Evolutionary conservation across 345 rosid genomes (phyloP).

Genomic region (Hirschfeldia incana): DNA sequence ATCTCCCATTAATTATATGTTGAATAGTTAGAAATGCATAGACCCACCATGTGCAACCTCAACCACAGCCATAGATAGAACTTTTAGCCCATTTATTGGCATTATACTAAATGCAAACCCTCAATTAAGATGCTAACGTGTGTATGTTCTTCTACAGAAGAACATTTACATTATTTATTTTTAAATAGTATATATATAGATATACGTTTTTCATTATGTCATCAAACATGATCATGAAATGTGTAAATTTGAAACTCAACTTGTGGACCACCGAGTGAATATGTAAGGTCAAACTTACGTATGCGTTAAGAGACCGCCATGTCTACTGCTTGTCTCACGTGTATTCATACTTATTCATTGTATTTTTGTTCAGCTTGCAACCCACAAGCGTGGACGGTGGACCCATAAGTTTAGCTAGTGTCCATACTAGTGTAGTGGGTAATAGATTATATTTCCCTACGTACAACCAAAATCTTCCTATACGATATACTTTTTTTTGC

Average conservation of each 20-base stretch:
- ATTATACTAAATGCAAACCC: background rate
- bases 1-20: background rate
- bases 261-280: constrained; percentile 24
- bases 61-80: constrained; percentile 12
- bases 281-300: background rate
- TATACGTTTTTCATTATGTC: background rate
- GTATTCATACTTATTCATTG: constrained; percentile 23
- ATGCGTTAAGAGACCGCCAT: constrained; percentile 7
- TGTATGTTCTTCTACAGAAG: background rate
- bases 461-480: background rate
- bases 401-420: constrained; percentile 22
- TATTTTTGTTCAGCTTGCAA: background rate
- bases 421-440: background rate
- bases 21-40: constrained; percentile 9
- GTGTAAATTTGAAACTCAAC: constrained; percentile 6
- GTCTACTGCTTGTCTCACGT: constrained; percentile 22
- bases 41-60: constrained; percentile 34
- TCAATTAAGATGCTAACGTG: constrained; percentile 20
- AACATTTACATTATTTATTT: too few species aligned
- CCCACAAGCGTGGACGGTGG: constrained; percentile 25
- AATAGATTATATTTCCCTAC: background rate
- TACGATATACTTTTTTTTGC: background rate
- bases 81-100: background rate
- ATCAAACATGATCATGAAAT: constrained; percentile 6
- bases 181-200: too few species aligned